A percentile compares a stretch with the other conserved stretches of the same genome.
phyloP scores from a whole-genome alignment of 495 filamentous ascomycete species.

The Annulohypoxylon bovei region DNA sequence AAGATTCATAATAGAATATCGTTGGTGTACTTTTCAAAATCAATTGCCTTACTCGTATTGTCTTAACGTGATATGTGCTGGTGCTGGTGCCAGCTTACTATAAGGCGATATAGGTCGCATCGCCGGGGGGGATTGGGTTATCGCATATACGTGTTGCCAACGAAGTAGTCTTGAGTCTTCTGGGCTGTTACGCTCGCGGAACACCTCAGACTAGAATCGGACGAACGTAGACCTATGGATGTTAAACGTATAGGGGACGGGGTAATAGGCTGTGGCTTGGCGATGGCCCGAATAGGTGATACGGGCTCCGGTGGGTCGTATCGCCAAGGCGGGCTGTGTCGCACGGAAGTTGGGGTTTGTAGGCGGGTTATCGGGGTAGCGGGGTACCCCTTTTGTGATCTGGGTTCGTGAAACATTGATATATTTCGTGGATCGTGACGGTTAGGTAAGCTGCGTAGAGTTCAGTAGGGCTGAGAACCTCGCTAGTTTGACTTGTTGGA shows the following conservation, averaged over 20 bases:
- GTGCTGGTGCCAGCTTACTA: conserved; percentile 1
- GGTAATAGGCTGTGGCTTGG: neutral
- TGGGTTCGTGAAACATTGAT: too few relatives aligned
- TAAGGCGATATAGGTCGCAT: neutral
- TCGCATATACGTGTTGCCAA: neutral
- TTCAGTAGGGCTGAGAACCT: neutral
- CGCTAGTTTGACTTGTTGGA: neutral
- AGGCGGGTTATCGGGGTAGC: neutral
- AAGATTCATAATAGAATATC: conserved; percentile 26
- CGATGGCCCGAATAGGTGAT: neutral
- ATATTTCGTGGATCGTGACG: neutral
- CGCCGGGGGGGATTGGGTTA: neutral
- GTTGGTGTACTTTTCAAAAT: conserved; percentile 21
- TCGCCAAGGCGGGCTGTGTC: neutral
- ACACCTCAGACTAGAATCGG: neutral
- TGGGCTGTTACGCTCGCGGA: neutral
- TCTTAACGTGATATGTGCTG: neutral
- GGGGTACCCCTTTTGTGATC: conserved; percentile 5
- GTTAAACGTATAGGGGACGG: neutral
- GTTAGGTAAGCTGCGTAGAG: neutral
- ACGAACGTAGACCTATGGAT: neutral
- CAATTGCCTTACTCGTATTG: neutral
- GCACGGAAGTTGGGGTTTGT: neutral
- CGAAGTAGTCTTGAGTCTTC: neutral
- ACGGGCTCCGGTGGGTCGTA: neutral